Conservation (phyloP, 768 basidiomycete genomes). For the Neoboletus magnificus region DNA sequence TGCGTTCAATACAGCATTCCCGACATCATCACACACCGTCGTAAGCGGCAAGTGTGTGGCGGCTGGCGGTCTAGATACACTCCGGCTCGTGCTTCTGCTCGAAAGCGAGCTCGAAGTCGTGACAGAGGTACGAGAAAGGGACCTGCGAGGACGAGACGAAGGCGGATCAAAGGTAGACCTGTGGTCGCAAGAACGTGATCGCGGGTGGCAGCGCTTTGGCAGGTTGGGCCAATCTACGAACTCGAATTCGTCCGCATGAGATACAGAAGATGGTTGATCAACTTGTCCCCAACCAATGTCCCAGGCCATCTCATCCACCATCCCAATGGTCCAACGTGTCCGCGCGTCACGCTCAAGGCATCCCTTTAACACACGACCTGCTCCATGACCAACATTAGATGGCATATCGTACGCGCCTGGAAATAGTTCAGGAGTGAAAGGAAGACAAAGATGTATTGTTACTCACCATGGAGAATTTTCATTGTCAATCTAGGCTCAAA, state of each 20-base stretch:
- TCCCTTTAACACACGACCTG: constrained; percentile 69
- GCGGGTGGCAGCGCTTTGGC: constrained; percentile 19
- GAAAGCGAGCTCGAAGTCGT: constrained; percentile 39
- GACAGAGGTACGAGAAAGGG: constrained; percentile 49
- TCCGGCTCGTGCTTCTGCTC: constrained; percentile 38
- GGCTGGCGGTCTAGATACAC: constrained; percentile 38
- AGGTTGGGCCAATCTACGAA: constrained; percentile 19
- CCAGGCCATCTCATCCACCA: constrained; percentile 80
- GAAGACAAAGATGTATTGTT: constrained; percentile 15
- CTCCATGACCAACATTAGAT: constrained; percentile 52
- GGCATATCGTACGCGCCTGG: constrained; percentile 65
- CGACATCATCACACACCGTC: constrained; percentile 25
- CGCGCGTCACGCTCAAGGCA: constrained; percentile 67
- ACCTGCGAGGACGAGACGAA: constrained; percentile 38
- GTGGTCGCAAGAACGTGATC: constrained; percentile 31
- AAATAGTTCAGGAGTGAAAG: constrained; percentile 7
- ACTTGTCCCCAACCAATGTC: constrained; percentile 66
- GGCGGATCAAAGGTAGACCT: constrained; percentile 10
- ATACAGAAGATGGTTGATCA: constrained; percentile 33
- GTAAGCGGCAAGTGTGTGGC: constrained; percentile 23
- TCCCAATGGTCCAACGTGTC: constrained; percentile 74
- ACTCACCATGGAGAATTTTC: constrained; percentile 82
- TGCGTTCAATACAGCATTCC: constrained; percentile 17
- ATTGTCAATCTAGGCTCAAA: constrained; percentile 91
- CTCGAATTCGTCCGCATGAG: constrained; percentile 29